Conservation (phyloP, 805 yeast genomes). For the Myxozyma monticola region DNA sequence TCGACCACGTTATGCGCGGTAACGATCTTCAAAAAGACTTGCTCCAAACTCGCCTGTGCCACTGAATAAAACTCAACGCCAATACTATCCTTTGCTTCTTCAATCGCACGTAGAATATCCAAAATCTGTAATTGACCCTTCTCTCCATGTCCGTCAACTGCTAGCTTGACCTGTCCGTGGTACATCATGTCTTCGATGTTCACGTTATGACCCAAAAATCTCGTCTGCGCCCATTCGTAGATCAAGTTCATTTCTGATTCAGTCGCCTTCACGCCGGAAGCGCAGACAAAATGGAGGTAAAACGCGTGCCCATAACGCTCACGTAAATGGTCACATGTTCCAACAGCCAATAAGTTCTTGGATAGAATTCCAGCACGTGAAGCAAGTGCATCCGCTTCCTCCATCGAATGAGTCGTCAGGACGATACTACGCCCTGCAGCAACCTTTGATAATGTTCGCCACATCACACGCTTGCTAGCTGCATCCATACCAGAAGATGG, state of each 20-base stretch:
- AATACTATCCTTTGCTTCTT: conserved; percentile 7
- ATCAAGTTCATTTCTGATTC: conserved; percentile 12
- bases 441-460: conserved; percentile 39
- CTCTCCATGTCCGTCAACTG: conserved; percentile 19
- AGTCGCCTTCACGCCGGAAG: conserved; percentile 4
- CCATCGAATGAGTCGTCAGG: conserved; percentile 43
- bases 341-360: conserved; percentile 37
- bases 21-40: conserved; percentile 39
- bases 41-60: conserved; percentile 37
- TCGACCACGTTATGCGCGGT: conserved; percentile 34
- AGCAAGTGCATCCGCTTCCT: conserved; percentile 42
- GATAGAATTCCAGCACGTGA: conserved; percentile 40
- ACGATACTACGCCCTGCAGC: conserved; percentile 38
- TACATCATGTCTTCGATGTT: conserved; percentile 32
- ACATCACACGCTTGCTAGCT: conserved; percentile 42
- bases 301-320: conserved; percentile 34
- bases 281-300: conserved; percentile 36
- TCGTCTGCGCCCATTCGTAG: conserved; percentile 30
- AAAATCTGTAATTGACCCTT: conserved; percentile 12
- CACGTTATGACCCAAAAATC: conserved; percentile 15
- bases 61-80: conserved; percentile 37
- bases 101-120: conserved; percentile 21
- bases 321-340: conserved; percentile 35
- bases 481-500: conserved; percentile 46
- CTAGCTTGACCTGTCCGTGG: conserved; percentile 33